Conservation (phyloP, 345 rosid genomes). For the Populus alba region DNA sequence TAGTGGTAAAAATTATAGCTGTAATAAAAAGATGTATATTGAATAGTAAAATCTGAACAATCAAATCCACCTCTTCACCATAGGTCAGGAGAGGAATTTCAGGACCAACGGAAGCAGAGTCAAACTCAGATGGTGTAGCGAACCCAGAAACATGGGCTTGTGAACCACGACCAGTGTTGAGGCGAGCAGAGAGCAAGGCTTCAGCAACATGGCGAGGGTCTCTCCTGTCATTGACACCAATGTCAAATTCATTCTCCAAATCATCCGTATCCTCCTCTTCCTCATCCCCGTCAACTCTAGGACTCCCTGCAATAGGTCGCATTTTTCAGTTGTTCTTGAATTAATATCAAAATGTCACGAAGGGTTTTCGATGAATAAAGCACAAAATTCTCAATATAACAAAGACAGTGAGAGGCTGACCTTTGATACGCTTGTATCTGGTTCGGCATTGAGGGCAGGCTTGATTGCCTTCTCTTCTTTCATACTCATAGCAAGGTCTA, state of each 20-base stretch:
- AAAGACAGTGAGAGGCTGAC: constrained; percentile 25
- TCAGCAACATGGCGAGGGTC: constrained; percentile 49
- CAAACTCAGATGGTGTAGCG: constrained; percentile 45
- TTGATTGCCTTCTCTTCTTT: constrained; percentile 90
- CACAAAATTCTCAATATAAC: neutral
- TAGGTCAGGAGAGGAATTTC: constrained; percentile 71
- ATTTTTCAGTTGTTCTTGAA: constrained; percentile 1
- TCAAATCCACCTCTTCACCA: constrained; percentile 56
- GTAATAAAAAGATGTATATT: neutral
- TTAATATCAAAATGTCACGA: neutral
- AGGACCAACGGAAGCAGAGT: constrained; percentile 49
- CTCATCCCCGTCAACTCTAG: constrained; percentile 67
- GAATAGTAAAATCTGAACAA: neutral
- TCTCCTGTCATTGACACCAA: constrained; percentile 24
- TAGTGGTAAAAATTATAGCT: neutral
- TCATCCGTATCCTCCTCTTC: constrained; percentile 70
- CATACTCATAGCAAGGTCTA: constrained; percentile 85
- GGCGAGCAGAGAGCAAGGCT: constrained; percentile 45
- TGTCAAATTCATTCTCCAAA: constrained; percentile 58
- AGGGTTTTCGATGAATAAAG: neutral
- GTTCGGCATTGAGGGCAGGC: constrained; percentile 95
- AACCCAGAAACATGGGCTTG: constrained; percentile 29
- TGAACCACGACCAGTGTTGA: constrained; percentile 43
- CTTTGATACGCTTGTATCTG: constrained; percentile 82
- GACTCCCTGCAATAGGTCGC: constrained; percentile 44